These are phyloP conservation scores for Ceratocystis papillata DNA, from an alignment of 2,329 filamentous ascomycete species.

Conservation along the genomic window DNA sequence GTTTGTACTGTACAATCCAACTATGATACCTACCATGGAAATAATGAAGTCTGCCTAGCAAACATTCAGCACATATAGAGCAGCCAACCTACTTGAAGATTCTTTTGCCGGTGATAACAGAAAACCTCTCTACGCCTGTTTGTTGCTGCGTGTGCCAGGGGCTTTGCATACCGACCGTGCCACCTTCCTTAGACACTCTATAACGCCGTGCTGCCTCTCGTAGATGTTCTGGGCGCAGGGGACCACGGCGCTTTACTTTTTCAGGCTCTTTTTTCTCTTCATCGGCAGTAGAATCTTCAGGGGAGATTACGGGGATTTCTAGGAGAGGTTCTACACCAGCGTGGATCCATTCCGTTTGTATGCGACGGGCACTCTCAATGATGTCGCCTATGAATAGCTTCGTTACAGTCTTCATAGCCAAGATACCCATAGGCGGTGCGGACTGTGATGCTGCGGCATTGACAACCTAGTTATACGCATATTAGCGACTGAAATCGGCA, in stretches of 20 bases:
- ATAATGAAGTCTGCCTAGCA: neutral
- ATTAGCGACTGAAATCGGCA: neutral
- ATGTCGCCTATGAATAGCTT: constrained; percentile 70
- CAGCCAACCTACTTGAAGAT: constrained; percentile 39
- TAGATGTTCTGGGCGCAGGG: constrained; percentile 62
- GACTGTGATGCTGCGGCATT: constrained; percentile 74
- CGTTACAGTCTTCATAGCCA: constrained; percentile 63
- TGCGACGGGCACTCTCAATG: constrained; percentile 57
- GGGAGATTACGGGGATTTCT: constrained; percentile 39
- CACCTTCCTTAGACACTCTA: constrained; percentile 51
- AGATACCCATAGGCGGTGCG: constrained; percentile 60
- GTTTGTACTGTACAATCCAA: constrained; percentile 6
- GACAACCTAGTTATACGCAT: constrained; percentile 44
- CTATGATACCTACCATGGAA: constrained; percentile 1
- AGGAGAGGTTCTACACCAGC: constrained; percentile 47
- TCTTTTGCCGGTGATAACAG: constrained; percentile 41
- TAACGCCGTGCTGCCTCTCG: constrained; percentile 62
- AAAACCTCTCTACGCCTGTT: constrained; percentile 51
- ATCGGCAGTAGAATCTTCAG: constrained; percentile 26
- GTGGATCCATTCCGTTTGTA: constrained; percentile 61
- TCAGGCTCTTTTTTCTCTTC: constrained; percentile 20
- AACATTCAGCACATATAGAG: neutral
- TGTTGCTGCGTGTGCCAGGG: constrained; percentile 51
- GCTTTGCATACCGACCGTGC: constrained; percentile 49
- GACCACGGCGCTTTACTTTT: constrained; percentile 36